These are phyloP conservation scores for Pulveroboletus sp. DNA, from an alignment of 768 basidiomycete species.

Conservation along the genomic window DNA sequence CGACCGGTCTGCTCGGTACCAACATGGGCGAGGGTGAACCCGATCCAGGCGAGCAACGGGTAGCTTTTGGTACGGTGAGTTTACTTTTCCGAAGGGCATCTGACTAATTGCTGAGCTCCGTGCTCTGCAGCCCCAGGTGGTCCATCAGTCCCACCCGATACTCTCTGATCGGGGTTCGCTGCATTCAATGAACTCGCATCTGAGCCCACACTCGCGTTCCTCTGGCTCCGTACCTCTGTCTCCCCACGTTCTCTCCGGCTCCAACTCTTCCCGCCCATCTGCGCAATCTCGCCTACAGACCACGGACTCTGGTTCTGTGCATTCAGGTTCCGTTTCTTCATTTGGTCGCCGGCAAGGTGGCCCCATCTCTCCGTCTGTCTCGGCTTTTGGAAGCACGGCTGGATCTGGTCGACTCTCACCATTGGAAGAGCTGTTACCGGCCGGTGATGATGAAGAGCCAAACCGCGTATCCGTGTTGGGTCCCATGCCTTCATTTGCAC, in stretches of 20 bases:
- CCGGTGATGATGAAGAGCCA: slow-evolving; percentile 12
- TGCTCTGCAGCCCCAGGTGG: slow-evolving; percentile 40
- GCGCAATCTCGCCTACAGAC: slow-evolving; percentile 39
- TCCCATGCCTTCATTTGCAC: slow-evolving; percentile 33
- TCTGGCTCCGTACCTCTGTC: slow-evolving; percentile 57
- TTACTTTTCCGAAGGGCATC: slow-evolving; percentile 1
- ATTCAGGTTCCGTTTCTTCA: slow-evolving; percentile 53
- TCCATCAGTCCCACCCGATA: slow-evolving; percentile 39
- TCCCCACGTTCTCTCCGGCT: slow-evolving; percentile 43
- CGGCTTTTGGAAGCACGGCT: slow-evolving; percentile 42
- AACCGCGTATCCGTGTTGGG: slow-evolving; percentile 30
- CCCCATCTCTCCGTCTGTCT: slow-evolving; percentile 47
- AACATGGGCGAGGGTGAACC: slow-evolving; percentile 13
- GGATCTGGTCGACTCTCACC: slow-evolving; percentile 22
- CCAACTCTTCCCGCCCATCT: slow-evolving; percentile 55
- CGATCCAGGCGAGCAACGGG: slow-evolving; percentile 37
- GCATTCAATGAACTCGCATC: slow-evolving; percentile 59
- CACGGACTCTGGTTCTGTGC: slow-evolving; percentile 37
- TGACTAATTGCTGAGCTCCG: slow-evolving; percentile 12
- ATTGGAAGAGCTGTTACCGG: slow-evolving; percentile 18
- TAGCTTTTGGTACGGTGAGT: slow-evolving; percentile 66
- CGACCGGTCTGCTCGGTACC: slow-evolving; percentile 34
- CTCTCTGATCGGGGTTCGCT: slow-evolving; percentile 65
- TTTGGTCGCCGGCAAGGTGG: slow-evolving; percentile 42
- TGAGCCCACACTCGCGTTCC: slow-evolving; percentile 44